Evolutionary conservation across 2,329 filamentous ascomycete genomes (phyloP), one percentile per base, ranked within the genome.

Genomic region (Colletotrichum cordylinicola): DNA sequence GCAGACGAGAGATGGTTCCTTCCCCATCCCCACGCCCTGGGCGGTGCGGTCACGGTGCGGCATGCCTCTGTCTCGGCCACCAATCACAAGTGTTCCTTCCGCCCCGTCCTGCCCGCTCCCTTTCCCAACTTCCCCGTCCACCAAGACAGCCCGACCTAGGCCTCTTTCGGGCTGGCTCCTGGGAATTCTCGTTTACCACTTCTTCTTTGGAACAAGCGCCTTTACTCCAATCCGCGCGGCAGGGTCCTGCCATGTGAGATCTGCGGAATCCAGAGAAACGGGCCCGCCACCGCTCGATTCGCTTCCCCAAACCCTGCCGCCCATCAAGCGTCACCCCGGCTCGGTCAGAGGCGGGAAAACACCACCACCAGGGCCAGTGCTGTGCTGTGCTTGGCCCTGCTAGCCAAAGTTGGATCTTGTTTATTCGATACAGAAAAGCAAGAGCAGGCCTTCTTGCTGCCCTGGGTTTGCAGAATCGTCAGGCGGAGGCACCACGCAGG

Each of bases 191-290:
- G 77, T 74, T 78, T 74, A 75, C 71, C 27, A 72, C 77, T 78
- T 48, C 77, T 69, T 37, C 29, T 75, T 78, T 77, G 33, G 70
- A 52, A 24, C 73, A 76, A 75, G 75, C 60, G 73, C 39, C 16
- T 13, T n/a, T 35, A 7, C 65, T 70, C 61, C 21, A 52, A 65
- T 58, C 43, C 55, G 48, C 29, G 35, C 35, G 67, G 43, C 67
- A 72, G 72, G 67, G 21, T 65, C 64, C 72, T 70, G 73, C 72
- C 69, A 67, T 62, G 60, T 76, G 75, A 76, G 75, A 77, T 76
- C 75, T 72, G 64, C 75, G 73, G 73, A 77, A 76, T 70, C 68
- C 75, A 76, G 69, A 70, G 73, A 76, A 76, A 61, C 64, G 73
- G 69, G 39, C 65, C 65, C 73, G 58, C 65, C 62, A 55, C 69